A percentile compares a stretch with the other conserved stretches of the same genome.
Conservation (phyloP, 768 basidiomycete genomes). For the Rhodotorula diobovata region DNA sequence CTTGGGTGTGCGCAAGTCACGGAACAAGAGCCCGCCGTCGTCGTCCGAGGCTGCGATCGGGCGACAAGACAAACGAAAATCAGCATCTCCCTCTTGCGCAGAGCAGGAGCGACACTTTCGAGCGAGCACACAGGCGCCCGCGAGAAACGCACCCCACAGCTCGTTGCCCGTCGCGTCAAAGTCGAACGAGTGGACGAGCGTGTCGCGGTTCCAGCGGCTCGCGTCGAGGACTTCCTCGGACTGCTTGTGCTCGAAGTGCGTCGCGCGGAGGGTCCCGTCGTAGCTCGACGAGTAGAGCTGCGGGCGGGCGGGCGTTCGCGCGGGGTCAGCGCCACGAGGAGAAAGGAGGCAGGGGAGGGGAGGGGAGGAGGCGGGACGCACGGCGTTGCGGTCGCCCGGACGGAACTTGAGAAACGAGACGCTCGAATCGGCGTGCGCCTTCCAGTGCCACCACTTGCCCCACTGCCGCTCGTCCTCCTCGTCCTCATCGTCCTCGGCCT, state of each 20-base stretch:
- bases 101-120: too few species aligned
- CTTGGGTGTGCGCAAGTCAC: constrained; percentile 37
- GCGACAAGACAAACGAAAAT: constrained; percentile 3
- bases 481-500: constrained; percentile 38
- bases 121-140: neutral
- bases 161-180: constrained; percentile 44
- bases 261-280: constrained; percentile 49
- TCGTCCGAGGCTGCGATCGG: constrained; percentile 29
- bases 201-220: constrained; percentile 41
- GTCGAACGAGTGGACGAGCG: constrained; percentile 50
- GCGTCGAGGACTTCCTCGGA: constrained; percentile 48
- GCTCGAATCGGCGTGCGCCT: constrained; percentile 45
- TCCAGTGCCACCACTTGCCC: constrained; percentile 42
- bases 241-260: constrained; percentile 45
- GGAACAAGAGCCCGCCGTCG: constrained; percentile 32
- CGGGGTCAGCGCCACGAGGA: neutral
- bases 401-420: constrained; percentile 49
- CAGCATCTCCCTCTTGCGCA: neutral
- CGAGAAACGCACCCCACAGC: constrained; percentile 45
- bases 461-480: constrained; percentile 24
- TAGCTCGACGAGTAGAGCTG: constrained; percentile 50
- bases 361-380: constrained; percentile 35
- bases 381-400: constrained; percentile 45
- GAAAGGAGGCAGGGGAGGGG: neutral
- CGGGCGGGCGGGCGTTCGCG: neutral